phyloP scores from a whole-genome alignment of 768 basidiomycete species.

The Agaricus blazei region DNA sequence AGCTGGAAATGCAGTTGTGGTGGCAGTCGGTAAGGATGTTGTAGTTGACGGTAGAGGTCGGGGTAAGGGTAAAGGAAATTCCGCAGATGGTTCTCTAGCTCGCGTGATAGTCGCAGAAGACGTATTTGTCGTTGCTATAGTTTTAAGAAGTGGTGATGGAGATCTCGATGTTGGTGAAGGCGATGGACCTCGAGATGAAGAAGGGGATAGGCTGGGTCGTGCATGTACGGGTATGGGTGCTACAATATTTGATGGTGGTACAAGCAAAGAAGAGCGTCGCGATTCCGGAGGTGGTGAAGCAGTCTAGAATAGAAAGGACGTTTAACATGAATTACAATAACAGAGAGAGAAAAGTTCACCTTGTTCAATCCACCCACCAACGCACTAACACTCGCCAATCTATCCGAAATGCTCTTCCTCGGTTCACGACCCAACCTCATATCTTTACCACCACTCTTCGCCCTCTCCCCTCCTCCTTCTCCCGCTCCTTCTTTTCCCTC shows the following conservation, averaged over 20 bases:
- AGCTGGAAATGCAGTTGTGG: conserved; percentile 29
- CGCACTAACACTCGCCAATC: conserved; percentile 75
- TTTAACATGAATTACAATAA: conserved; percentile 7
- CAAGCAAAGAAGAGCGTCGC: conserved; percentile 35
- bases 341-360: conserved; percentile 19
- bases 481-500: conserved; percentile 17
- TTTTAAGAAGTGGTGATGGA: conserved; percentile 15
- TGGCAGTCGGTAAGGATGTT: background rate
- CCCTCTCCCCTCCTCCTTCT: conserved; percentile 15
- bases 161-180: conserved; percentile 10
- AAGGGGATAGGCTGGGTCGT: conserved; percentile 5
- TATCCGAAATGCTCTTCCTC: conserved; percentile 74
- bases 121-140: background rate
- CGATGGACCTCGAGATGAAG: conserved; percentile 16
- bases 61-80: background rate
- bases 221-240: conserved; percentile 1
- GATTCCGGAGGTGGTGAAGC: conserved; percentile 28
- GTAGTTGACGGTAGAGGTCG: background rate
- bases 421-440: conserved; percentile 13
- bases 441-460: conserved; percentile 12
- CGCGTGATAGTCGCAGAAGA: background rate
- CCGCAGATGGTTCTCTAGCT: too few species aligned
- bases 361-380: conserved; percentile 36
- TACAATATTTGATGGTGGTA: conserved; percentile 11
- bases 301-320: conserved; percentile 3